These are phyloP conservation scores for Murraya koenigii DNA, from an alignment of 345 rosid species.

Conservation along the genomic window DNA sequence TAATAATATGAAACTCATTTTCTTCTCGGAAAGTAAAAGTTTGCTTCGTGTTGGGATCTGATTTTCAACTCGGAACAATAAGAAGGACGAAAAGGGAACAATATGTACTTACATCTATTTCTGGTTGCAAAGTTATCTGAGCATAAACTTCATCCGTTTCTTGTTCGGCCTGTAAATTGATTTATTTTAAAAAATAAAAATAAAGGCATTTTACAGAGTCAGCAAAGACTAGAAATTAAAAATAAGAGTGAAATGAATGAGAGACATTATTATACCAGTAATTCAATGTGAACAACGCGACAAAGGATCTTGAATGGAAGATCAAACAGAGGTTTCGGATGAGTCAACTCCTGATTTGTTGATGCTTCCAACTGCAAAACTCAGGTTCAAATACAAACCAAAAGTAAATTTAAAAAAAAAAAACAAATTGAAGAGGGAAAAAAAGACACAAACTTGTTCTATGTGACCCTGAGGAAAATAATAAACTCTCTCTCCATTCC, in stretches of 20 bases:
- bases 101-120: constrained; percentile 51
- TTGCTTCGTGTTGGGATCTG: background rate
- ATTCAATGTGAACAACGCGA: constrained; percentile 53
- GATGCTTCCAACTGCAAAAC: constrained; percentile 78
- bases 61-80: background rate
- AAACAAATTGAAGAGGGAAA: background rate
- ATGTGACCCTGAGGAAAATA: constrained; percentile 82
- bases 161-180: constrained; percentile 56
- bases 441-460: constrained; percentile 50
- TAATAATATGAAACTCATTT: background rate
- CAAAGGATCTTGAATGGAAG: constrained; percentile 86
- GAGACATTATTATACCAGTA: constrained; percentile 46
- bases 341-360: constrained; percentile 63
- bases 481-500: constrained; percentile 50
- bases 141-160: constrained; percentile 93
- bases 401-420: background rate
- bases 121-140: constrained; percentile 78
- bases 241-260: background rate
- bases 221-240: background rate
- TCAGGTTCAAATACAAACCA: constrained; percentile 14
- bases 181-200: background rate
- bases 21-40: background rate
- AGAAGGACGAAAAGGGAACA: background rate
- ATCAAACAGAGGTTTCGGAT: constrained; percentile 56
- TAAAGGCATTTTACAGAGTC: background rate